Conservation (phyloP, 2,329 filamentous ascomycete genomes). For the Boeremia exigua region DNA sequence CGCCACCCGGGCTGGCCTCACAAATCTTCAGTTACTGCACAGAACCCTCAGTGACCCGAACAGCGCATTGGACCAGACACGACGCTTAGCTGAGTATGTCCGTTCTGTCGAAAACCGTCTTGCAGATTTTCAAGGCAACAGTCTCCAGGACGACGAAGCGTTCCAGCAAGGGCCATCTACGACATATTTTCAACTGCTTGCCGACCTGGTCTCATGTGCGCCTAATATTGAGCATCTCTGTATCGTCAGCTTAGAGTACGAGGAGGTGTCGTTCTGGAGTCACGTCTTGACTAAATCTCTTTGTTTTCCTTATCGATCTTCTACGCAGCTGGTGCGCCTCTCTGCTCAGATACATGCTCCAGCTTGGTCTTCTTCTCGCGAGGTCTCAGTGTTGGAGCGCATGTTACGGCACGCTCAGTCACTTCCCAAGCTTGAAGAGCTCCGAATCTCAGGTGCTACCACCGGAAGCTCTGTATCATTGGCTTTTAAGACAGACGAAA, state of each 20-base stretch:
- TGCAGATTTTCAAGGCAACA: slow-evolving; percentile 29
- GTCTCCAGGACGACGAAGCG: slow-evolving; percentile 17
- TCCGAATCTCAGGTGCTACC: slow-evolving; percentile 23
- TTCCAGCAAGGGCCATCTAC: slow-evolving; percentile 5
- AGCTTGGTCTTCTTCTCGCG: background rate
- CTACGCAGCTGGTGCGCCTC: slow-evolving; percentile 24
- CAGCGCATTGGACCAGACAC: background rate
- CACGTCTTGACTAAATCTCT: slow-evolving; percentile 5
- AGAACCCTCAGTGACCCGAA: slow-evolving; percentile 14
- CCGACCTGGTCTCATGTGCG: slow-evolving; percentile 19
- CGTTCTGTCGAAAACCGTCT: slow-evolving; percentile 37
- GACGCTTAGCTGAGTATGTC: slow-evolving; percentile 15
- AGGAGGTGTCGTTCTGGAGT: slow-evolving; percentile 30
- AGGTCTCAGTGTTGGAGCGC: slow-evolving; percentile 5
- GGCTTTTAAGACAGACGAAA: background rate
- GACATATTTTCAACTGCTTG: slow-evolving; percentile 31
- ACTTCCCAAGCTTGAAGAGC: slow-evolving; percentile 18
- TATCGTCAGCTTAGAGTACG: slow-evolving; percentile 30
- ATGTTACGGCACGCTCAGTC: slow-evolving; percentile 15
- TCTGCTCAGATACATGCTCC: slow-evolving; percentile 25
- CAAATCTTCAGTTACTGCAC: slow-evolving; percentile 25
- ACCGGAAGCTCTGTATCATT: background rate
- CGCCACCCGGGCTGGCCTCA: slow-evolving; percentile 21
- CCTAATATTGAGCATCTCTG: slow-evolving; percentile 32
- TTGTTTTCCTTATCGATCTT: background rate